Percentiles rank a stretch among this genome's conserved stretches.
Conservation (phyloP, 2,329 filamentous ascomycete species). For the Thielaviopsis ethacetica region DNA sequence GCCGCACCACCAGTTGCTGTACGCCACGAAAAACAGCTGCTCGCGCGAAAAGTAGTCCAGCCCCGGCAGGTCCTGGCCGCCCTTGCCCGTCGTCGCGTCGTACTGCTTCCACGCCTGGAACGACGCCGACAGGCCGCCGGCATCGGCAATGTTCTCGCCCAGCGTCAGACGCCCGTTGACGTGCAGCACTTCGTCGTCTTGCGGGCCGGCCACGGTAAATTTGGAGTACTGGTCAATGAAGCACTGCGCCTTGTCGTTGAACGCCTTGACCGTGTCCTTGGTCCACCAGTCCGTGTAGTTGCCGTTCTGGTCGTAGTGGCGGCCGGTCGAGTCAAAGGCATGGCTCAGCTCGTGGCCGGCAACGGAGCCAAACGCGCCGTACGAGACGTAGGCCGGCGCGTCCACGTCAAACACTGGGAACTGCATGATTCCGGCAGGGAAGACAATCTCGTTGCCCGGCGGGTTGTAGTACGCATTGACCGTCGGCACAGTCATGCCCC, state of each 20-base stretch:
- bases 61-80: constrained; percentile 40
- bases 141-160: constrained; percentile 57
- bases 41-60: constrained; percentile 46
- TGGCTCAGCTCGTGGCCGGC: constrained; percentile 56
- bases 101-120: constrained; percentile 50
- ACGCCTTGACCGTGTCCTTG: constrained; percentile 38
- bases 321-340: constrained; percentile 50
- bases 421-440: constrained; percentile 55
- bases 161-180: constrained; percentile 48
- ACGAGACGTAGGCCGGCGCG: constrained; percentile 48
- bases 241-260: constrained; percentile 43
- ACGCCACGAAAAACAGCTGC: constrained; percentile 54
- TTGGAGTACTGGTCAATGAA: constrained; percentile 52
- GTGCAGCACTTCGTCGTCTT: constrained; percentile 38
- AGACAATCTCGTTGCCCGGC: constrained; percentile 50
- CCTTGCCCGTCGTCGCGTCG: constrained; percentile 25
- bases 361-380: constrained; percentile 52
- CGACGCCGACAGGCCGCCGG: constrained; percentile 46
- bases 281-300: constrained; percentile 55
- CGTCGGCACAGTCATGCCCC: constrained; percentile 42
- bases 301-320: constrained; percentile 47
- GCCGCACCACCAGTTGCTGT: constrained; percentile 49
- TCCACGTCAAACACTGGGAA: constrained; percentile 47
- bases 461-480: constrained; percentile 54
- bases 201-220: constrained; percentile 37